Base-by-base conservation (phyloP, 2,329 filamentous ascomycete genomes). In the Colletotrichum lentis region DNA sequence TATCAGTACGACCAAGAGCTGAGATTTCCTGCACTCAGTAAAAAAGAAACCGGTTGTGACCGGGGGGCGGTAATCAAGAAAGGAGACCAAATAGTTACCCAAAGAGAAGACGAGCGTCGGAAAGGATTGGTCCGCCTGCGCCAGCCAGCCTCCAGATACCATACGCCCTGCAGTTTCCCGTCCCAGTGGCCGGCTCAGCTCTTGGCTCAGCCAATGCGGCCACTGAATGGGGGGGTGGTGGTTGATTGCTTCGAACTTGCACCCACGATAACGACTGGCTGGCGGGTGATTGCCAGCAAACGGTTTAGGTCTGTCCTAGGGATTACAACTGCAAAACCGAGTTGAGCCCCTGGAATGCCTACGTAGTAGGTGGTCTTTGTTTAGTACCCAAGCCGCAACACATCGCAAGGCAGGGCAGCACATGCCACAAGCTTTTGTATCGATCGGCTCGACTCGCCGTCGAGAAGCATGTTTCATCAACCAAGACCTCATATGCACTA, bases 261-360 rank as follows among this genome's bases (percentile, higher is more conserved):
- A 39, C 54, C 35, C 57, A 20, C 18, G 12, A 16, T 46, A n/a
- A 10, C 54, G 54, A 31, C n/a, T 54, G 24, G 43, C 39, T 46
- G 24, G 49, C 39, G 8, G 54, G 49, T 18, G 39, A 52, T 31
- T 22, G 52, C 16, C 27, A 31, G 27, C 27, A 7, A 8, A 31
- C 27, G 27, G 27, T 31, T 31, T 31, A 31, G 27, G 27, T 31
- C 1, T 31, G 27, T 56, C 56, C 63, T 22, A 57, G 16, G 31
- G 62, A 54, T 63, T 22, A 31, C 63, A 50, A 35, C 39, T 58
- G 22, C 57, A 58, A 62, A 61, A 49, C 14, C 62, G 35, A 47
- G 58, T 58, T 12, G 52, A 59, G 62, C 52, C 64, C 67, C 37
- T 67, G 66, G 62, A 61, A 62, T 67, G 55, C 52, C 62, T 56